Evolutionary conservation across 805 yeast genomes (phyloP).

Genomic region (Candida ascalaphidarum): DNA sequence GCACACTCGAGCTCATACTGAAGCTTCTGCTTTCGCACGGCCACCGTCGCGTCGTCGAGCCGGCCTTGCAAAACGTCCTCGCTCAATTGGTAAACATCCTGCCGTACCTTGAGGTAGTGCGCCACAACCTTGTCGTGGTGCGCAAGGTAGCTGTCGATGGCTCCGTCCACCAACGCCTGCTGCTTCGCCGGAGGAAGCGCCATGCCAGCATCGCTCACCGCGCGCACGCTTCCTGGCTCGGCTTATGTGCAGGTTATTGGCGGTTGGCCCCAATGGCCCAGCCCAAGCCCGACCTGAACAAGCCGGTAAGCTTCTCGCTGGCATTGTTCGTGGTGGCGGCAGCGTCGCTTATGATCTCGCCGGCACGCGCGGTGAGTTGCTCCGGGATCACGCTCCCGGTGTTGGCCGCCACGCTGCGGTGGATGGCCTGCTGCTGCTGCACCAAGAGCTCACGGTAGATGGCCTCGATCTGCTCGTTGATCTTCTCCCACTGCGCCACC

Average conservation of each 20-base stretch:
- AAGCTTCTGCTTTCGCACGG: constrained; percentile 7
- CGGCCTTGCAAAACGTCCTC: too few relatives aligned
- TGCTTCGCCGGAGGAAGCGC: constrained; percentile 24
- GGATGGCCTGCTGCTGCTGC: not conserved
- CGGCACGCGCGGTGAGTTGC: constrained; percentile 13
- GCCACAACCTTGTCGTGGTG: constrained; percentile 23
- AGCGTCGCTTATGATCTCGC: constrained; percentile 22
- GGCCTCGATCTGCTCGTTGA: constrained; percentile 29
- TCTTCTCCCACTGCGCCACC: constrained; percentile 53
- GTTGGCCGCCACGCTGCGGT: constrained; percentile 1
- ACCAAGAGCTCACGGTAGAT: constrained; percentile 5
- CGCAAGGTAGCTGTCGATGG: constrained; percentile 18
- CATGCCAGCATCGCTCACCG: too few relatives aligned
- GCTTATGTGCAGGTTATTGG: not conserved
- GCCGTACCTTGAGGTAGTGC: constrained; percentile 25
- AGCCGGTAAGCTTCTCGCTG: constrained; percentile 38
- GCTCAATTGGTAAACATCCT: constrained; percentile 11
- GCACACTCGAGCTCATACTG: constrained; percentile 20
- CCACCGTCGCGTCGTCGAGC: too few relatives aligned
- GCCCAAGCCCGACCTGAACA: constrained; percentile 48
- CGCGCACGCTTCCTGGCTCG: too few relatives aligned
- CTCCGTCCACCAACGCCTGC: constrained; percentile 23
- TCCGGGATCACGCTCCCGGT: constrained; percentile 11
- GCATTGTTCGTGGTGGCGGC: constrained; percentile 24
- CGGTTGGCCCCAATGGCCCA: constrained; percentile 55